phyloP scores from a whole-genome alignment of 2,329 filamentous ascomycete genomes.

The Periconia digitata region DNA sequence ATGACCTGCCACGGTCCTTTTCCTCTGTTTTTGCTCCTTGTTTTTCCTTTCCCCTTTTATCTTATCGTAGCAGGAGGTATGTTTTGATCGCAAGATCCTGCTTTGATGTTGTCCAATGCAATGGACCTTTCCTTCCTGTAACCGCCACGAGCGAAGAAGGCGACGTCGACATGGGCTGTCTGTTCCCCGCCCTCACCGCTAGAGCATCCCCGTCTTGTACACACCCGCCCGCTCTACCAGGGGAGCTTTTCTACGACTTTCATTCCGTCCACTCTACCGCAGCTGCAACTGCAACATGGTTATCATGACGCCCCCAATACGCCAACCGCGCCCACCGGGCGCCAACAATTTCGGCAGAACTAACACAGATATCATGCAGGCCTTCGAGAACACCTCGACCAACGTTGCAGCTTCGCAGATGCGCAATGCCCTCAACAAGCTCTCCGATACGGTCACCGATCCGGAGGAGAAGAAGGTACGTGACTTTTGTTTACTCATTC shows the following conservation, averaged over 20 bases:
- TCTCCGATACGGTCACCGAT: conserved; percentile 87
- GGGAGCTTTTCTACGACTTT: neutral
- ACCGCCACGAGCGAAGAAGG: too few species aligned
- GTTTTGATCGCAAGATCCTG: too few species aligned
- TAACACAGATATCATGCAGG: conserved; percentile 56
- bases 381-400: conserved; percentile 98
- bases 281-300: neutral
- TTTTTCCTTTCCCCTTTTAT: neutral
- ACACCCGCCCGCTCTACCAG: neutral
- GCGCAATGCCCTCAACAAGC: conserved; percentile 93
- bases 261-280: neutral
- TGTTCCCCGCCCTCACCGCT: too few species aligned
- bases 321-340: neutral
- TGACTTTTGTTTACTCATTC: conserved; percentile 1
- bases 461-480: conserved; percentile 74
- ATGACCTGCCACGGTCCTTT: too few species aligned
- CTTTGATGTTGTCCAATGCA: too few species aligned
- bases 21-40: neutral
- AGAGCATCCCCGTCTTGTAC: too few species aligned
- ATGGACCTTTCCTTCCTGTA: too few species aligned
- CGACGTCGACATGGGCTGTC: too few species aligned
- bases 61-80: neutral
- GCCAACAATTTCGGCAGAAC: neutral
- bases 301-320: neutral
- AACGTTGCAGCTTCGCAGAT: conserved; percentile 98